These are phyloP conservation scores for Boletus rubroflammeus DNA, from an alignment of 768 basidiomycete genomes.

Conservation along the genomic window DNA sequence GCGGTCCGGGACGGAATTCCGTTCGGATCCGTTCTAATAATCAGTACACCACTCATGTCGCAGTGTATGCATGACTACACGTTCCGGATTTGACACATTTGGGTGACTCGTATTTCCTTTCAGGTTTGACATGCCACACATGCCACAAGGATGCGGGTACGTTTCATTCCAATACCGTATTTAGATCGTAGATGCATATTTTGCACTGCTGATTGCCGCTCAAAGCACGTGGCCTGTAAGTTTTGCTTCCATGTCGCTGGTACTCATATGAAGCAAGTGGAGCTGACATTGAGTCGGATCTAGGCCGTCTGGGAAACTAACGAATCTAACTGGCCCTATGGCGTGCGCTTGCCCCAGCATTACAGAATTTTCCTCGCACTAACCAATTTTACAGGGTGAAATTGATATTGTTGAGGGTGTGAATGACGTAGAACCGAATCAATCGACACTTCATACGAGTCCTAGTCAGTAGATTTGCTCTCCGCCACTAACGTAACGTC, in stretches of 20 bases:
- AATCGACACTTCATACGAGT: slow-evolving; percentile 54
- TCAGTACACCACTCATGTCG: slow-evolving; percentile 34
- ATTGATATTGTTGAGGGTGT: slow-evolving; percentile 39
- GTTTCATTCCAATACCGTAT: not conserved
- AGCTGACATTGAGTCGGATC: slow-evolving; percentile 5
- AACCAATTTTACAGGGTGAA: slow-evolving; percentile 24
- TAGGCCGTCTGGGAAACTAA: slow-evolving; percentile 31
- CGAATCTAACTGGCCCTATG: slow-evolving; percentile 23
- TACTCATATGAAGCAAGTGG: slow-evolving; percentile 4
- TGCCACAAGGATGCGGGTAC: slow-evolving; percentile 36
- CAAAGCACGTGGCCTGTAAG: slow-evolving; percentile 37
- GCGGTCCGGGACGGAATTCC: slow-evolving; percentile 35
- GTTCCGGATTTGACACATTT: not conserved
- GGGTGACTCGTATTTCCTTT: not conserved
- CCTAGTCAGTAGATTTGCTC: slow-evolving; percentile 31
- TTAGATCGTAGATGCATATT: not conserved
- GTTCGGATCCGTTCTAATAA: slow-evolving; percentile 32
- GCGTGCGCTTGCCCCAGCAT: slow-evolving; percentile 13
- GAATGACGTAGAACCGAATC: slow-evolving; percentile 51
- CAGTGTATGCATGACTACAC: slow-evolving; percentile 23
- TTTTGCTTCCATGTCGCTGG: not conserved
- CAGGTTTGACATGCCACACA: slow-evolving; percentile 35
- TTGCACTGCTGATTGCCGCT: not conserved
- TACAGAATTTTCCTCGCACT: not conserved
- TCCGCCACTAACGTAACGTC: not conserved